A percentile compares a stretch with the other conserved stretches of the same genome.
These are phyloP conservation scores for Pseudogymnoascus sp. DNA, from an alignment of 2,329 filamentous ascomycete species.

Conservation along the genomic window DNA sequence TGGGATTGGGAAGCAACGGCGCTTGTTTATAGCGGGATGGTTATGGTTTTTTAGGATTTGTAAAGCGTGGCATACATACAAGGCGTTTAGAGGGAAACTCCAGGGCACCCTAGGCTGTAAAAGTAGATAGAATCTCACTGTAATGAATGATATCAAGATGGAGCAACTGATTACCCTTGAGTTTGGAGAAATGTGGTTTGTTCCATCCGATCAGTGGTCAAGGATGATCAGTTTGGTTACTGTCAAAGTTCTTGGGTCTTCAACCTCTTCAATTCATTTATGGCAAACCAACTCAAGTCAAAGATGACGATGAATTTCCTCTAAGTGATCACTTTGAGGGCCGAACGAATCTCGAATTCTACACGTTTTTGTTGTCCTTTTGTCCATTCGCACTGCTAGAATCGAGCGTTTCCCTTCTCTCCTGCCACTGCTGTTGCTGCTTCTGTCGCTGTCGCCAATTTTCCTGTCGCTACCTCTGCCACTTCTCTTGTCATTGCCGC, in stretches of 20 bases:
- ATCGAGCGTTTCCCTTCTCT: not conserved
- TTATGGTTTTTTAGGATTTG: not conserved
- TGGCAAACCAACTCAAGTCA: no score
- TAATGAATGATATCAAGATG: constrained; percentile 7
- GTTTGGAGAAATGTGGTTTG: not conserved
- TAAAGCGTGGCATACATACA: not conserved
- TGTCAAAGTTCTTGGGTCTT: no score
- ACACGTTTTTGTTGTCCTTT: no score
- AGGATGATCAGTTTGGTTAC: not conserved
- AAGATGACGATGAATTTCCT: no score
- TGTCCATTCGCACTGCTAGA: no score
- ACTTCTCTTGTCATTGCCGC: not conserved
- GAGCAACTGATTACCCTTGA: not conserved
- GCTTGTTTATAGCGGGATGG: not conserved
- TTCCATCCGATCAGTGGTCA: not conserved
- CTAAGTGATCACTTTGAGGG: no score
- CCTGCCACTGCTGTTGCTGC: not conserved
- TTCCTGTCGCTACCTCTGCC: no score
- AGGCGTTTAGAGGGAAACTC: constrained; percentile 3
- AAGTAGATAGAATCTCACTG: constrained; percentile 6
- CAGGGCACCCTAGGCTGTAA: not conserved
- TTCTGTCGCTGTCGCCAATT: not conserved
- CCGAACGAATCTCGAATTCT: no score
- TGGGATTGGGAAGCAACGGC: not conserved
- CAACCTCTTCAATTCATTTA: no score